phyloP scores from a whole-genome alignment of 805 yeast species.

The Clavispora santaluciae region DNA sequence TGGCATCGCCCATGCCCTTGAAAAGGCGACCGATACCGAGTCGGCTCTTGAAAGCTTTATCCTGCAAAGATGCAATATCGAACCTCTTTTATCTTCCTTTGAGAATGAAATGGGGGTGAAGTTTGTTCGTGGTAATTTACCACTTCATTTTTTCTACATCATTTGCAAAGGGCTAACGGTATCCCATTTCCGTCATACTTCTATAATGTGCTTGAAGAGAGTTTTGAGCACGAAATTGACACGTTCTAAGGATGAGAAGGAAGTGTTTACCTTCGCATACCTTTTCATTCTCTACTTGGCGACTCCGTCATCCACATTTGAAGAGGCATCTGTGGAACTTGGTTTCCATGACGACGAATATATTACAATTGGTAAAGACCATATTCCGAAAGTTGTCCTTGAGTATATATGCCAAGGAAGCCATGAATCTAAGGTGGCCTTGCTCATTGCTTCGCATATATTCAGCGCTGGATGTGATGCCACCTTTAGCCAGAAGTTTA shows the following conservation, averaged over 20 bases:
- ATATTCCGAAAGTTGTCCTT: conserved; percentile 25
- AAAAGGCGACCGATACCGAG: conserved; percentile 8
- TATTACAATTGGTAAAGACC: conserved; percentile 10
- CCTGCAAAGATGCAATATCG: conserved; percentile 32
- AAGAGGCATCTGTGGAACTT: conserved; percentile 18
- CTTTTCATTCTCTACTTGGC: conserved; percentile 32
- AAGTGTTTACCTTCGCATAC: conserved; percentile 8
- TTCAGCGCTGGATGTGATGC: neutral
- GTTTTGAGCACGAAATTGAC: conserved; percentile 37
- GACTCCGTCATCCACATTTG: conserved; percentile 21
- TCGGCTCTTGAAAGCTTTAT: conserved; percentile 19
- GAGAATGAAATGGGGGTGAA: conserved; percentile 40
- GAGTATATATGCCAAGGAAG: conserved; percentile 9
- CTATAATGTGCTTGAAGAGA: conserved; percentile 41
- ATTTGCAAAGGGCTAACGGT: conserved; percentile 55
- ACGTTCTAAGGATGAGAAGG: neutral
- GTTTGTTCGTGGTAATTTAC: conserved; percentile 44
- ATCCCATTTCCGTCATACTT: conserved; percentile 49
- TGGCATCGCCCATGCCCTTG: neutral
- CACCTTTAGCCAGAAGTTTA: neutral
- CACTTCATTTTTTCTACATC: conserved; percentile 43
- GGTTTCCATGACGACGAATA: conserved; percentile 12
- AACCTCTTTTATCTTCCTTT: conserved; percentile 33
- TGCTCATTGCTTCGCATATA: neutral
- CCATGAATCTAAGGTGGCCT: neutral